A percentile compares a stretch with the other conserved stretches of the same genome.
These are phyloP conservation scores for Mucor irregularis DNA, from an alignment of 371 early-diverging fungal species.

Conservation along the genomic window DNA sequence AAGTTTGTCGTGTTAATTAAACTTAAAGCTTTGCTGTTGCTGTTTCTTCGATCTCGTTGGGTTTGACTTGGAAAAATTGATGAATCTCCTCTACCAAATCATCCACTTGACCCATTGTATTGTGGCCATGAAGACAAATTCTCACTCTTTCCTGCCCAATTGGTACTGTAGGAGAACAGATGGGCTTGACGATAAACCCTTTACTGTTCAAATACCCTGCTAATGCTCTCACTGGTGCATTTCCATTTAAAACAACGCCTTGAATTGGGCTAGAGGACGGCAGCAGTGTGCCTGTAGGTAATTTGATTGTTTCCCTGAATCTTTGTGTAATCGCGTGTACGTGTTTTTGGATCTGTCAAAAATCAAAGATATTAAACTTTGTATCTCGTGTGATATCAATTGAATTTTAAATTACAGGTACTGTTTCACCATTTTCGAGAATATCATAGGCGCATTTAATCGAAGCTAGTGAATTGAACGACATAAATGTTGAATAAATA, in stretches of 20 bases:
- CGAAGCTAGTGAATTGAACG: conserved; percentile 56
- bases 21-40: conserved; percentile 4
- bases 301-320: conserved; percentile 45
- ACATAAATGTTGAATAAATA: conserved; percentile 81
- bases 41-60: not conserved
- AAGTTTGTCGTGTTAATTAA: not conserved
- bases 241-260: conserved; percentile 73
- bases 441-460: conserved; percentile 60
- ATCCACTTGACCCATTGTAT: conserved; percentile 62
- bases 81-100: conserved; percentile 53
- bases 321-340: conserved; percentile 41
- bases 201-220: conserved; percentile 55
- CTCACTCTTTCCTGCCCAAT: conserved; percentile 78
- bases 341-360: conserved; percentile 55
- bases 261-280: conserved; percentile 74
- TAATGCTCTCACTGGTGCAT: conserved; percentile 63
- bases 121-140: conserved; percentile 79
- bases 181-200: conserved; percentile 76
- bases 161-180: conserved; percentile 82
- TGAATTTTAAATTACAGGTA: conserved; percentile 41
- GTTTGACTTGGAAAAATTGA: conserved; percentile 33
- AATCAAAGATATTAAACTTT: not conserved
- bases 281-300: conserved; percentile 55
- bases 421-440: conserved; percentile 50
- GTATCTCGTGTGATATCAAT: not conserved